Conservation (phyloP, 768 basidiomycete species). For the Megacollybia marginata region DNA sequence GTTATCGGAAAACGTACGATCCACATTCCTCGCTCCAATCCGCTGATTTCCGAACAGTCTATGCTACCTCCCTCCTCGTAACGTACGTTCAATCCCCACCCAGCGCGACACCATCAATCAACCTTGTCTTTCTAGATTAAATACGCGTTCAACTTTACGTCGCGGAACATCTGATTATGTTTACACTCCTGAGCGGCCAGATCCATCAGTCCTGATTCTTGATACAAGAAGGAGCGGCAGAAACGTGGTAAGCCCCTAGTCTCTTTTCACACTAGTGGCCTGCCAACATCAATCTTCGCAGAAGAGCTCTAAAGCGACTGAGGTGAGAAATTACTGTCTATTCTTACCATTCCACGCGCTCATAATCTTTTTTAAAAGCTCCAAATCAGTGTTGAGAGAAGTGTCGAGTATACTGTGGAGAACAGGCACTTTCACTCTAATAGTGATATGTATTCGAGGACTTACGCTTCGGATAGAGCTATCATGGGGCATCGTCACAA, state of each 20-base stretch:
- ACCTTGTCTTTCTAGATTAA: not conserved
- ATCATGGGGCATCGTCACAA: no score
- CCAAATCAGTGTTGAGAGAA: constrained; percentile 4
- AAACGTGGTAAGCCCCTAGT: not conserved
- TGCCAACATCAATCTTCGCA: not conserved
- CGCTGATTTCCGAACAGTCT: not conserved
- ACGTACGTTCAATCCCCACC: not conserved
- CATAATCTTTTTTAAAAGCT: not conserved
- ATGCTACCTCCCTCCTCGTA: constrained; percentile 1
- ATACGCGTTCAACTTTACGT: constrained; percentile 1
- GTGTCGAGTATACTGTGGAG: constrained; percentile 3
- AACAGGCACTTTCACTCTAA: not conserved
- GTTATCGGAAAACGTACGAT: constrained; percentile 40
- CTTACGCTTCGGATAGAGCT: not conserved
- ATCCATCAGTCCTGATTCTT: not conserved
- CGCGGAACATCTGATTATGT: not conserved
- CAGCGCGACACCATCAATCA: not conserved
- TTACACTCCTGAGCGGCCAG: not conserved
- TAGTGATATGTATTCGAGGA: not conserved
- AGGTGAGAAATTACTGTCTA: not conserved
- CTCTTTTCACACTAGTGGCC: not conserved
- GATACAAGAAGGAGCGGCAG: not conserved
- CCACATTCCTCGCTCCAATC: not conserved
- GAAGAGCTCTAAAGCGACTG: not conserved
- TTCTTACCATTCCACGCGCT: not conserved